Evolutionary conservation across 306 rosid species (phyloP).

Genomic region (Psophocarpus tetragonolobus): DNA sequence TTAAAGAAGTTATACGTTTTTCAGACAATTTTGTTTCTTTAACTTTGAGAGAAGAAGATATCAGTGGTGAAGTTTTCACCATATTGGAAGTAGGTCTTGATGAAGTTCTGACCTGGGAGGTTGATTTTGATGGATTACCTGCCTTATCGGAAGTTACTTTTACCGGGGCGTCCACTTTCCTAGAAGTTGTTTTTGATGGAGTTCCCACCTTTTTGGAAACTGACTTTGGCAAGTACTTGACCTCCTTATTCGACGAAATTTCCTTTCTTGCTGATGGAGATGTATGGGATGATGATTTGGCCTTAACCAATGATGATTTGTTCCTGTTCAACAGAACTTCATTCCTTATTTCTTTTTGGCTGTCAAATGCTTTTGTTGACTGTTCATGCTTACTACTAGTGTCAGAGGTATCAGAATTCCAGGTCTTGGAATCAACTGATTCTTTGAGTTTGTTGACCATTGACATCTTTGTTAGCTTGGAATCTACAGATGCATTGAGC

Average conservation of each 20-base stretch:
- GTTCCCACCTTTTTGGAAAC: not conserved
- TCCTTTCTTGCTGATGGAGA: constrained; percentile 41
- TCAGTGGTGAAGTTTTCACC: constrained; percentile 35
- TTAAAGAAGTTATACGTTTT: constrained; percentile 40
- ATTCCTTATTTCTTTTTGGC: constrained; percentile 28
- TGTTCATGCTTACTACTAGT: not conserved
- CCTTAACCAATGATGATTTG: constrained; percentile 45
- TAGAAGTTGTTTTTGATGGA: constrained; percentile 12
- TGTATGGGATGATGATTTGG: constrained; percentile 31
- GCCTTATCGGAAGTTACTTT: not conserved
- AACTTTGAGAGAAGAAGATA: constrained; percentile 32
- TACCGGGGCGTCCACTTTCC: not conserved
- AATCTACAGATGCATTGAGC: constrained; percentile 40
- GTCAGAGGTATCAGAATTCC: constrained; percentile 30
- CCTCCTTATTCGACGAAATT: constrained; percentile 40
- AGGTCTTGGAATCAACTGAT: constrained; percentile 30
- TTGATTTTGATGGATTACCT: constrained; percentile 4
- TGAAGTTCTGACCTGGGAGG: constrained; percentile 16
- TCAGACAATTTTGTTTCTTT: constrained; percentile 43
- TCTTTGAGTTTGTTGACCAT: constrained; percentile 37
- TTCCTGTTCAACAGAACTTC: constrained; percentile 37
- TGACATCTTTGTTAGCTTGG: constrained; percentile 37
- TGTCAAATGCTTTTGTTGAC: constrained; percentile 38
- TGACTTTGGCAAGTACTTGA: constrained; percentile 31
- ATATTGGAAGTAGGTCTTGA: constrained; percentile 26